A percentile compares a stretch with the other conserved stretches of the same genome.
Conservation (phyloP, 805 yeast species). For the Dipodascus geniculatus region DNA sequence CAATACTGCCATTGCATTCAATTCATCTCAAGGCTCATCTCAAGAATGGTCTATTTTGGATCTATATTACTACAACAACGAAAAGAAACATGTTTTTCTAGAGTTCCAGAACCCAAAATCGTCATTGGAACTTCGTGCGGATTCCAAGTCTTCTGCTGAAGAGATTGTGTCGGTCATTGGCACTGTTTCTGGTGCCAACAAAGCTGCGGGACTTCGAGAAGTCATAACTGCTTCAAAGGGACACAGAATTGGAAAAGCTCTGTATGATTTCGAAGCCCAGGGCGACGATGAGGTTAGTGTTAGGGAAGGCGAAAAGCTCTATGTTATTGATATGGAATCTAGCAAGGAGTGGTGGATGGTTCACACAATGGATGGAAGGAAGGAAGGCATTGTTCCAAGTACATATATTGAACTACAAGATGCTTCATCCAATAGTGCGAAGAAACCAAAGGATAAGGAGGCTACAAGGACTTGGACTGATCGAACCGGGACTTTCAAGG, state of each 20-base stretch:
- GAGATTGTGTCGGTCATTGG: slow-evolving; percentile 72
- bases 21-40: slow-evolving; percentile 35
- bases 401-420: slow-evolving; percentile 47
- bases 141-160: slow-evolving; percentile 73
- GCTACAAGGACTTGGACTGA: slow-evolving; percentile 95
- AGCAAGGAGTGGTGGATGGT: slow-evolving; percentile 97
- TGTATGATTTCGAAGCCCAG: slow-evolving; percentile 78
- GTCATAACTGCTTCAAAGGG: slow-evolving; percentile 63
- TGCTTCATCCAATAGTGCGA: slow-evolving; percentile 10
- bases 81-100: slow-evolving; percentile 85
- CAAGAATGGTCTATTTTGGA: slow-evolving; percentile 72
- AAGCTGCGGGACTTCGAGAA: slow-evolving; percentile 68
- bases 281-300: slow-evolving; percentile 75
- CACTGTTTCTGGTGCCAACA: slow-evolving; percentile 76
- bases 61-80: slow-evolving; percentile 61
- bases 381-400: slow-evolving; percentile 84
- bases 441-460: slow-evolving; percentile 57
- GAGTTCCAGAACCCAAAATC: slow-evolving; percentile 75
- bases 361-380: slow-evolving; percentile 62
- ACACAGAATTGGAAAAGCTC: slow-evolving; percentile 54
- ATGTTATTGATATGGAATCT: slow-evolving; percentile 64
- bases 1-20: slow-evolving; percentile 53
- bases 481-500: slow-evolving; percentile 85
- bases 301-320: slow-evolving; percentile 70
- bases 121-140: slow-evolving; percentile 81